Conservation (phyloP, 2,329 filamentous ascomycete species). For the Ceratocystiopsis minuta region DNA sequence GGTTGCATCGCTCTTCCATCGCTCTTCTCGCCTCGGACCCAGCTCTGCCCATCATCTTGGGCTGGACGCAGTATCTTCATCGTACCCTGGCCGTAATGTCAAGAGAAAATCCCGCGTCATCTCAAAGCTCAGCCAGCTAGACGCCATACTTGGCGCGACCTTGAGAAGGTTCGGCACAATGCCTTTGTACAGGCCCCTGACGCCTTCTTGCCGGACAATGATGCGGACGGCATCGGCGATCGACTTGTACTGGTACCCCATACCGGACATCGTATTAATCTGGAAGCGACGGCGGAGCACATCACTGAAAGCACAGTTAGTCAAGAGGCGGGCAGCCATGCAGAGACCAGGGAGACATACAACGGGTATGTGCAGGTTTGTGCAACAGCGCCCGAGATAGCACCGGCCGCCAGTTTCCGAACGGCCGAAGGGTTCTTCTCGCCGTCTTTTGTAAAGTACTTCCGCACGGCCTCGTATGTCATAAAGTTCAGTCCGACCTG, state of each 20-base stretch:
- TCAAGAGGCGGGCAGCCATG: background rate
- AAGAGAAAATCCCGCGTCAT: constrained; percentile 76
- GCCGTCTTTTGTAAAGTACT: constrained; percentile 71
- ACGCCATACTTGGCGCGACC: constrained; percentile 95
- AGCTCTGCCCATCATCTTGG: no score
- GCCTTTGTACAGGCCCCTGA: constrained; percentile 82
- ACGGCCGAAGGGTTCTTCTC: constrained; percentile 62
- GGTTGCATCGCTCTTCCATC: no score
- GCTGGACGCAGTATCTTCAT: constrained; percentile 9
- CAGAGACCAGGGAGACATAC: constrained; percentile 33
- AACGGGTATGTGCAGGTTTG: constrained; percentile 98
- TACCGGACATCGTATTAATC: constrained; percentile 97
- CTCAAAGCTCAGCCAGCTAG: constrained; percentile 95
- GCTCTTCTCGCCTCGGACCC: no score
- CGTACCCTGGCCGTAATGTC: constrained; percentile 29
- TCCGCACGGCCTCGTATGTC: constrained; percentile 82
- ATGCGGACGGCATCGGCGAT: constrained; percentile 67
- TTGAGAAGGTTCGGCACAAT: constrained; percentile 91
- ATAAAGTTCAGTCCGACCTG: constrained; percentile 95
- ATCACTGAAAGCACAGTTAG: constrained; percentile 37
- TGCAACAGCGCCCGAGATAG: constrained; percentile 86
- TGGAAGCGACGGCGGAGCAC: constrained; percentile 88
- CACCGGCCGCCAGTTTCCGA: constrained; percentile 76
- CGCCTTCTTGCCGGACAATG: constrained; percentile 69
- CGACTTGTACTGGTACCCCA: constrained; percentile 89